Percentiles rank a stretch among this genome's conserved stretches.
Conservation (phyloP, 2,329 filamentous ascomycete species). For the Colletotrichum tofieldiae region DNA sequence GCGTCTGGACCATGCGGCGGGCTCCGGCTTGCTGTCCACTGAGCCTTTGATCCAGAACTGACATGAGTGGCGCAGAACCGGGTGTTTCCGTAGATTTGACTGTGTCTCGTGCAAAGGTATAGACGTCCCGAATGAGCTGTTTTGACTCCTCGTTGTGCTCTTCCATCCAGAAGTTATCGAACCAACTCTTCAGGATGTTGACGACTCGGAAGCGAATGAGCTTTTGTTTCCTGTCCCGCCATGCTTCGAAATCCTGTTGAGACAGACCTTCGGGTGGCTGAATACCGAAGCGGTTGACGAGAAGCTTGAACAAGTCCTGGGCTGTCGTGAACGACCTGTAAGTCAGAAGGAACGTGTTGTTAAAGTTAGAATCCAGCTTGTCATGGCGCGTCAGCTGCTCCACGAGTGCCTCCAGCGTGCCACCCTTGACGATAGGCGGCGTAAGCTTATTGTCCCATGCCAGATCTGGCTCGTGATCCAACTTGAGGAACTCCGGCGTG, state of each 20-base stretch:
- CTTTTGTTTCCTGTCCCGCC: slow-evolving; percentile 96
- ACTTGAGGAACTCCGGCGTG: slow-evolving; percentile 84
- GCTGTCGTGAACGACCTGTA: slow-evolving; percentile 96
- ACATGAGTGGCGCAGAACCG: slow-evolving; percentile 86
- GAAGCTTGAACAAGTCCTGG: slow-evolving; percentile 90
- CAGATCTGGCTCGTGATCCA: slow-evolving; percentile 91
- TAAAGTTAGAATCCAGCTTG: slow-evolving; percentile 94
- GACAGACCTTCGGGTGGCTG: slow-evolving; percentile 89
- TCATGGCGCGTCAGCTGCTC: slow-evolving; percentile 97
- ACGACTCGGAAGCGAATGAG: slow-evolving; percentile 96
- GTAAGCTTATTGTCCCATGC: slow-evolving; percentile 89
- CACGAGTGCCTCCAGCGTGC: slow-evolving; percentile 89
- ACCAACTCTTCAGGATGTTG: slow-evolving; percentile 98
- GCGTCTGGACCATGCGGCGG: slow-evolving; percentile 88
- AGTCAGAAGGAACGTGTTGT: slow-evolving; percentile 97
- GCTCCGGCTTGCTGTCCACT: slow-evolving; percentile 89
- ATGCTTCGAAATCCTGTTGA: slow-evolving; percentile 83
- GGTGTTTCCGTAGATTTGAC: slow-evolving; percentile 95
- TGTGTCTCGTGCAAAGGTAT: slow-evolving; percentile 91
- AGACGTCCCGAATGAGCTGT: slow-evolving; percentile 89
- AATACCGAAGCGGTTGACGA: slow-evolving; percentile 92
- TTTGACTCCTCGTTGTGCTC: slow-evolving; percentile 87
- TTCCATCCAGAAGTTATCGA: slow-evolving; percentile 99
- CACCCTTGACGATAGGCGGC: slow-evolving; percentile 85
- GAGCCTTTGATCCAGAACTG: slow-evolving; percentile 89